Base-by-base conservation (phyloP, 2,329 filamentous ascomycete species). In the Trichophyton equinum region DNA sequence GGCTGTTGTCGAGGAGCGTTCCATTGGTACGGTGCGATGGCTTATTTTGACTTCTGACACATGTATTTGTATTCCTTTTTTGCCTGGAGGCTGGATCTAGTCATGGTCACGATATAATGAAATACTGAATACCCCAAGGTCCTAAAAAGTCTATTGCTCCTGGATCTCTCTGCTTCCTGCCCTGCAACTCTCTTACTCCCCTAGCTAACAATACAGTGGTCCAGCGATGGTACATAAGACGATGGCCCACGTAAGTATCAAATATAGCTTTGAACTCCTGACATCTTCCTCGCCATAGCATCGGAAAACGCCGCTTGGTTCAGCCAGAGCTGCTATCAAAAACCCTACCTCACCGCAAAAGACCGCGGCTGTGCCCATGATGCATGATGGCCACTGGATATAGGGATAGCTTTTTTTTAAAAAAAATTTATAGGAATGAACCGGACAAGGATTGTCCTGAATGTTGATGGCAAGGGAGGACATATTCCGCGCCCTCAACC, bases 301-400 rank as follows among this genome's bases (percentile, higher is more conserved):
- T 30, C 18, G 2, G 51, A 55, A 33, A 30, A 55, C 11, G 6
- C 22, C 27, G 8, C 3, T 30, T 33, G 25, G 78, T 66, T 88
- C 79, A 0, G 86, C 86, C 0, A 91, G 71, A 0, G 85, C 83
- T 0, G 85, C 84, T 63, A 94, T 89, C 49, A 92, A 71, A 63
- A 90, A 90, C 0, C 88, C 87, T 38, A 92, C 89, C 69, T 94
- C 88, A 0, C 88, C 88, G n/a, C 88, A 79, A 0, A 88, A 83
- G 0, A 87, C 81, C 88, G 92, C 92, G 2, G 82, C 82, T 18
- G 81, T 76, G 0, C 85, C 85, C 0, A 91, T 73, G 2, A 91
- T 83, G 22, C 0, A 91, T 73, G 2, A 91, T 83, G 0, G 80
- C 77, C 0, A 84, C 79, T 0, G 87, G 86, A 63, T 89, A 86